Evolutionary conservation across 257 asterid genomes (phyloP).

Genomic region (Agastache rugosa): DNA sequence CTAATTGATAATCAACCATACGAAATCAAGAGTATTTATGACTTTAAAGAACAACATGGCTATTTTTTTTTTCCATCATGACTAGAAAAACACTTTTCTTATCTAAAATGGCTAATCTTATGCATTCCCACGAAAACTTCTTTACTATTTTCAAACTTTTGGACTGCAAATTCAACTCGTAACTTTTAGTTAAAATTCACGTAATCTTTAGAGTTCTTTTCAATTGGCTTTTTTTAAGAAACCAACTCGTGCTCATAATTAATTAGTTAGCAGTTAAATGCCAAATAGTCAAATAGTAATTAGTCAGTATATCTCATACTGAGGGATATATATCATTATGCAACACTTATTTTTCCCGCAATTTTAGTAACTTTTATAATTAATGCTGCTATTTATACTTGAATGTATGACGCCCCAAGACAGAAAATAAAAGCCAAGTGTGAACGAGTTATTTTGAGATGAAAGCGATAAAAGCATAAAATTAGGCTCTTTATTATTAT

Average conservation of each 20-base stretch:
- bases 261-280: slow-evolving; percentile 3
- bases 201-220: neutral
- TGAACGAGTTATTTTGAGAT: neutral
- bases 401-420: neutral
- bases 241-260: neutral
- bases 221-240: slow-evolving; percentile 8
- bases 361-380: neutral
- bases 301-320: neutral
- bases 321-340: neutral
- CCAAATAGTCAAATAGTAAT: neutral
- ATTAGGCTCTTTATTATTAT: too few species aligned
- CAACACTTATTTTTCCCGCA: neutral
- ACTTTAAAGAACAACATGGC: too few species aligned
- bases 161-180: neutral
- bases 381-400: neutral
- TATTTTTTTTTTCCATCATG: too few species aligned
- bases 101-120: too few species aligned
- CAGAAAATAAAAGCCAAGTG: neutral
- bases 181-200: slow-evolving; percentile 15
- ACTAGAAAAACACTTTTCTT: too few species aligned
- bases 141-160: slow-evolving; percentile 15
- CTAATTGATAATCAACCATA: too few species aligned
- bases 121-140: neutral
- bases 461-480: neutral
- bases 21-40: too few species aligned